Percentiles rank a stretch among this genome's conserved stretches.
Conservation (phyloP, 768 basidiomycete genomes). For the Sarcodon sp. region DNA sequence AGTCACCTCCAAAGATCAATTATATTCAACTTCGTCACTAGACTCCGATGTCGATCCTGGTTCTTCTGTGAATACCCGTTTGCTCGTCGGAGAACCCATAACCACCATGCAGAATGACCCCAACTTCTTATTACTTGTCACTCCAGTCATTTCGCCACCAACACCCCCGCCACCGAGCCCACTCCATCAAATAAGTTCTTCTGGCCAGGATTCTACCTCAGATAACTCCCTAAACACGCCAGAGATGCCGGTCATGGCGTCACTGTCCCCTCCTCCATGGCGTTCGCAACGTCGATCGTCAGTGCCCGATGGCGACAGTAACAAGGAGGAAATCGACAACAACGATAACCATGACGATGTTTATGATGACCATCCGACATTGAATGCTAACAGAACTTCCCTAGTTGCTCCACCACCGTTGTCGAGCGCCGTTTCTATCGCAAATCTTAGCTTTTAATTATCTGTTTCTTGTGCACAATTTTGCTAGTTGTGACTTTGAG, state of each 20-base stretch:
- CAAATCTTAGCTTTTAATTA: neutral
- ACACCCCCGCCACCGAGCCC: conserved; percentile 9
- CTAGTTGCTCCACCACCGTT: neutral
- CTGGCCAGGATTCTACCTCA: conserved; percentile 5
- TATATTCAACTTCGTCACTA: conserved; percentile 9
- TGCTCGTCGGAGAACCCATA: conserved; percentile 59
- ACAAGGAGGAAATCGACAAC: neutral
- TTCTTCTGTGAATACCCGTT: conserved; percentile 8
- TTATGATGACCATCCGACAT: neutral
- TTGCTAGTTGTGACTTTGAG: neutral
- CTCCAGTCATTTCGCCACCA: conserved; percentile 32
- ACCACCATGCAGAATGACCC: conserved; percentile 36
- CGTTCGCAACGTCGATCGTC: conserved; percentile 33
- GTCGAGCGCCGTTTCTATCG: neutral
- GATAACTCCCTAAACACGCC: conserved; percentile 12
- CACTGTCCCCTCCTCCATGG: conserved; percentile 54
- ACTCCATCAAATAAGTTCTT: conserved; percentile 11
- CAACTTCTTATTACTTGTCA: conserved; percentile 41
- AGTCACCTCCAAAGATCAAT: conserved; percentile 10
- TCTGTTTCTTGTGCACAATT: neutral
- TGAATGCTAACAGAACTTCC: neutral
- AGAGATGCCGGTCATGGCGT: conserved; percentile 25
- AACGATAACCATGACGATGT: neutral
- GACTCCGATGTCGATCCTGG: conserved; percentile 5
- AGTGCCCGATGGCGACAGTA: neutral